Percentiles rank a stretch among this genome's conserved stretches.
These are phyloP conservation scores for Escallonia rubra DNA, from an alignment of 129 eudicot genomes.

Conservation along the genomic window DNA sequence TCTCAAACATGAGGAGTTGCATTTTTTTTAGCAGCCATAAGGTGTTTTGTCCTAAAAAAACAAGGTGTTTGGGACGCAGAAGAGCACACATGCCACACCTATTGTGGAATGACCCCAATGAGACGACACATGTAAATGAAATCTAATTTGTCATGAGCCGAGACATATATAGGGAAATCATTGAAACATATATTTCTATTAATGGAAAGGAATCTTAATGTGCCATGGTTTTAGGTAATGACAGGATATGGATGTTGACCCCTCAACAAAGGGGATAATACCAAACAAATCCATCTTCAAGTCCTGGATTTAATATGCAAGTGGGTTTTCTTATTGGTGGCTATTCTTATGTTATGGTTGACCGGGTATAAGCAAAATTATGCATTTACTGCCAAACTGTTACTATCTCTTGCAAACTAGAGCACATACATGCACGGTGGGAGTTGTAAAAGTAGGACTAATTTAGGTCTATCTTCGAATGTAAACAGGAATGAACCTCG, in stretches of 20 bases:
- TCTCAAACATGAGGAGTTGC: conserved; percentile 2
- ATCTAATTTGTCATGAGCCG: conserved; percentile 15
- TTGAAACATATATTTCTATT: conserved; percentile 28
- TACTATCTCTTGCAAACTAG: too few species aligned
- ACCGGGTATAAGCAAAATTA: conserved; percentile 15
- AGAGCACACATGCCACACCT: conserved; percentile 11
- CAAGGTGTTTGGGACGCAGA: background rate
- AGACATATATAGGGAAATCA: conserved; percentile 14
- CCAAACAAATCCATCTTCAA: conserved; percentile 59
- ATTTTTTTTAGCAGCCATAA: background rate
- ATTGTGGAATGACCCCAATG: conserved; percentile 24
- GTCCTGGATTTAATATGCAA: conserved; percentile 27
- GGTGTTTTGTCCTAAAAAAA: too few species aligned
- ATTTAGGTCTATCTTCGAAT: too few species aligned
- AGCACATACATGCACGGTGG: too few species aligned
- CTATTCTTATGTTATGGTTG: conserved; percentile 21
- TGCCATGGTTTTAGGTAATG: conserved; percentile 69
- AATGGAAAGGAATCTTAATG: conserved; percentile 67
- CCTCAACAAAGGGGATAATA: conserved; percentile 64
- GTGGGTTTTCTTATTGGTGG: conserved; percentile 30
- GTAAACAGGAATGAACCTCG: too few species aligned
- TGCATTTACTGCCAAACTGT: background rate
- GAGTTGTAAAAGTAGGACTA: too few species aligned
- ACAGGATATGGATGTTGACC: conserved; percentile 95
- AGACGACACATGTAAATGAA: conserved; percentile 22